Percentiles rank a stretch among this genome's conserved stretches.
phyloP scores from a whole-genome alignment of 768 basidiomycete species.

The Pisolithus tinctorius region DNA sequence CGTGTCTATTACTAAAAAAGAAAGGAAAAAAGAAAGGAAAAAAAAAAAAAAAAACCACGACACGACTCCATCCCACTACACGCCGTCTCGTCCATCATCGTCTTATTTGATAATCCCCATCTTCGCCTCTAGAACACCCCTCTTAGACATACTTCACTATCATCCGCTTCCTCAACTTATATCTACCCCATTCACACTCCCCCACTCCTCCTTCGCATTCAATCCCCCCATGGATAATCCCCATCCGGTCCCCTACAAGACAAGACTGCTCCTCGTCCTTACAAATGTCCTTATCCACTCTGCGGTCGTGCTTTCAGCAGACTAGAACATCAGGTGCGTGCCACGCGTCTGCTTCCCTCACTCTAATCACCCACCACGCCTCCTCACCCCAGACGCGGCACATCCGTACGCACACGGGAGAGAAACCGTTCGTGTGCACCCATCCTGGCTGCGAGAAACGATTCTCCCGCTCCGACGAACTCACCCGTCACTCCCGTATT shows the following conservation, averaged over 20 bases:
- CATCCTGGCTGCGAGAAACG: slow-evolving; percentile 96
- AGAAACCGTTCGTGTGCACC: slow-evolving; percentile 92
- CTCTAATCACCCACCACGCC: slow-evolving; percentile 13
- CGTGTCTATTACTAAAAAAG: no score
- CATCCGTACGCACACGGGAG: slow-evolving; percentile 96
- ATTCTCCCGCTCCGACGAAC: slow-evolving; percentile 96
- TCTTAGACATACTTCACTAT: slow-evolving; percentile 7
- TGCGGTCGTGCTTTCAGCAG: slow-evolving; percentile 96
- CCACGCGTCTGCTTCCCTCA: slow-evolving; percentile 7
- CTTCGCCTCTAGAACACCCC: slow-evolving; percentile 13
- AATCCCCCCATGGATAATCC: slow-evolving; percentile 19
- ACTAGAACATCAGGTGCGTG: slow-evolving; percentile 86
- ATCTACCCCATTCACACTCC: slow-evolving; percentile 5
- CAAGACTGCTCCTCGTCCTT: slow-evolving; percentile 59
- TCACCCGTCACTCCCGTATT: slow-evolving; percentile 93
- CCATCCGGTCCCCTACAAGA: slow-evolving; percentile 20
- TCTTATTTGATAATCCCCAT: slow-evolving; percentile 16
- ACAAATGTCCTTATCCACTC: slow-evolving; percentile 90
- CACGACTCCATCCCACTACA: slow-evolving; percentile 17
- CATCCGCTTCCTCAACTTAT: slow-evolving; percentile 17
- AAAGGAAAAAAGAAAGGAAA: neutral
- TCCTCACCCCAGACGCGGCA: slow-evolving; percentile 72
- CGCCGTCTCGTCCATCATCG: slow-evolving; percentile 2
- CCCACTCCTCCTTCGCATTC: slow-evolving; percentile 6
- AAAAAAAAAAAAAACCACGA: slow-evolving; percentile 8